Evolutionary conservation across 495 filamentous ascomycete genomes (phyloP).

Genomic region (Aspergillus taichungensis): DNA sequence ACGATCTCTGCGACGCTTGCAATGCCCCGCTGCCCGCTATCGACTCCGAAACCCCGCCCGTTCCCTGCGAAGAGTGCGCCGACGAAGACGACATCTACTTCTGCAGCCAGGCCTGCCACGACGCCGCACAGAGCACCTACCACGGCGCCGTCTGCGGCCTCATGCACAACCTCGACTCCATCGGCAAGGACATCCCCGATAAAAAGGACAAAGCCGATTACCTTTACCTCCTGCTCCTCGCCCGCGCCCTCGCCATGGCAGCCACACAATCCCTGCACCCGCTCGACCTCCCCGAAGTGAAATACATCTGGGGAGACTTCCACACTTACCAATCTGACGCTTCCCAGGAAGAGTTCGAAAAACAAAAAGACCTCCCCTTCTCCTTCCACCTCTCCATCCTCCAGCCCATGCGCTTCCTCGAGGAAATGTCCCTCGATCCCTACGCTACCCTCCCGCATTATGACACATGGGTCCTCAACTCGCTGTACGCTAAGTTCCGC

Average conservation of each 20-base stretch:
- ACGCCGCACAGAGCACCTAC: conserved; percentile 63
- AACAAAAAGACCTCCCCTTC: conserved; percentile 59
- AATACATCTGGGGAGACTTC: conserved; percentile 94
- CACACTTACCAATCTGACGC: conserved; percentile 21
- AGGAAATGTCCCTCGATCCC: conserved; percentile 85
- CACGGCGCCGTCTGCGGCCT: conserved; percentile 81
- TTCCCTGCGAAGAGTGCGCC: conserved; percentile 64
- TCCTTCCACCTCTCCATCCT: conserved; percentile 80
- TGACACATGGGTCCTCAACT: conserved; percentile 92
- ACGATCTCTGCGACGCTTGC: conserved; percentile 78
- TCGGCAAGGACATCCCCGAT: conserved; percentile 66
- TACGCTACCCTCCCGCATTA: conserved; percentile 55
- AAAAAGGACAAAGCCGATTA: conserved; percentile 62
- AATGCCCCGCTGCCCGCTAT: conserved; percentile 62
- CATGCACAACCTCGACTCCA: conserved; percentile 61
- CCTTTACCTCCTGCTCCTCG: conserved; percentile 70
- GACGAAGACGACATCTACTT: conserved; percentile 59
- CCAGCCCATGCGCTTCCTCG: conserved; percentile 72
- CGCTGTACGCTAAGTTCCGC: conserved; percentile 85
- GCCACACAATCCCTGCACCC: conserved; percentile 75
- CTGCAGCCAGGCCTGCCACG: conserved; percentile 67
- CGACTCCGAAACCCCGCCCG: conserved; percentile 30
- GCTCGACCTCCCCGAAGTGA: conserved; percentile 72
- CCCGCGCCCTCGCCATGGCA: conserved; percentile 76
- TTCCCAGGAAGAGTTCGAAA: conserved; percentile 1